These are phyloP conservation scores for Hypseocharis bilobata DNA, from an alignment of 441 rosid genomes.

Conservation along the genomic window DNA sequence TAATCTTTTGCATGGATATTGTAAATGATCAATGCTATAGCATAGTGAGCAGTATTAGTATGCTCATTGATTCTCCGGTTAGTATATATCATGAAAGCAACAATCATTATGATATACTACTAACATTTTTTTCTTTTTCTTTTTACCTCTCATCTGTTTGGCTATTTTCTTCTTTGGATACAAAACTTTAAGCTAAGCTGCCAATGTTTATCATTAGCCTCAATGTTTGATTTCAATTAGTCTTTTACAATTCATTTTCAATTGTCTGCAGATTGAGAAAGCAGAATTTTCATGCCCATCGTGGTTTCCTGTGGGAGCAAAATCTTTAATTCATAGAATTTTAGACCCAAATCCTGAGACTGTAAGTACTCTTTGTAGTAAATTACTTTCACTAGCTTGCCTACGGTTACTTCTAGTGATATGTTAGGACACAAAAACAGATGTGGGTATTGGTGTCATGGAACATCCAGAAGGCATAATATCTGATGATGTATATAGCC, in stretches of 20 bases:
- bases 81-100: too few species aligned
- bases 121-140: too few species aligned
- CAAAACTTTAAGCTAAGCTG: too few species aligned
- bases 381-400: constrained; percentile 1
- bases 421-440: neutral
- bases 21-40: neutral
- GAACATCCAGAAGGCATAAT: too few species aligned
- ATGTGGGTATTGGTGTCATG: neutral
- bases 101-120: too few species aligned
- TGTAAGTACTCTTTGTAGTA: constrained; percentile 35
- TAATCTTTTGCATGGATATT: neutral
- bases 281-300: constrained; percentile 91
- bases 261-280: constrained; percentile 50
- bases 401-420: neutral
- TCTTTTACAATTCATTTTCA: neutral
- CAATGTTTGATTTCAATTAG: too few species aligned
- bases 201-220: too few species aligned
- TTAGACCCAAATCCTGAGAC: constrained; percentile 86
- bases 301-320: constrained; percentile 82
- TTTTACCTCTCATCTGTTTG: too few species aligned
- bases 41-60: neutral
- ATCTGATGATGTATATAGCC: too few species aligned
- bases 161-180: too few species aligned
- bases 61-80: neutral
- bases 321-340: constrained; percentile 64